Evolutionary conservation across 148 eudicot genomes (phyloP).

Genomic region (Heliamphora exappendiculata): DNA sequence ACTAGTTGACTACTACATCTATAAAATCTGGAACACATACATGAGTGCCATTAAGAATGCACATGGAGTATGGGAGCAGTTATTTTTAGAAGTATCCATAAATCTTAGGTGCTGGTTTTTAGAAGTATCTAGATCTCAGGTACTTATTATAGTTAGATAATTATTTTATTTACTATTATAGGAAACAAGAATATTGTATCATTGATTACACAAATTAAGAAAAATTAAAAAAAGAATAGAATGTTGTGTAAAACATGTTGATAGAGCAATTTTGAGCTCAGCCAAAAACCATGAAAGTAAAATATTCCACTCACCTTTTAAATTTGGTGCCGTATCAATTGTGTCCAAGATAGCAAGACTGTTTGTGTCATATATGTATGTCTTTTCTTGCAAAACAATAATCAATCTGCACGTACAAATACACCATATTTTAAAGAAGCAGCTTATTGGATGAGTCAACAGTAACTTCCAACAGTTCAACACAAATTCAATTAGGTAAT

Average conservation of each 20-base stretch:
- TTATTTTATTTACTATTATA: background rate
- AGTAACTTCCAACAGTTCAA: background rate
- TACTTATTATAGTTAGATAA: background rate
- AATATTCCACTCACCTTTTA: conserved; percentile 48
- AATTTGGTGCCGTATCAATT: conserved; percentile 77
- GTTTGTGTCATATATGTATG: conserved; percentile 71
- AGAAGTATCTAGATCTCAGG: too few relatives aligned
- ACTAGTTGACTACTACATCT: too few relatives aligned
- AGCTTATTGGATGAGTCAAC: background rate
- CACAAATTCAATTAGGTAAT: background rate
- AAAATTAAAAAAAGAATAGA: background rate
- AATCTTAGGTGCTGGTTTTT: too few relatives aligned
- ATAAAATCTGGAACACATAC: too few relatives aligned
- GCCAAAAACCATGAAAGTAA: background rate
- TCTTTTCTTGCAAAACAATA: conserved; percentile 71
- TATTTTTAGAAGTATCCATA: too few relatives aligned
- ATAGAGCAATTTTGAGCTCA: background rate
- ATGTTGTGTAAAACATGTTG: background rate
- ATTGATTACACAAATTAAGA: background rate
- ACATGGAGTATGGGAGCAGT: too few relatives aligned
- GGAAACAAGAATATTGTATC: background rate
- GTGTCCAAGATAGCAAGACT: conserved; percentile 59
- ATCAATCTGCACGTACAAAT: conserved; percentile 52
- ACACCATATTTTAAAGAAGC: background rate
- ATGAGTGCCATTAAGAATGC: too few relatives aligned